Base-by-base conservation (phyloP, 2,329 filamentous ascomycete species). In the Nigrograna mackinnonii region DNA sequence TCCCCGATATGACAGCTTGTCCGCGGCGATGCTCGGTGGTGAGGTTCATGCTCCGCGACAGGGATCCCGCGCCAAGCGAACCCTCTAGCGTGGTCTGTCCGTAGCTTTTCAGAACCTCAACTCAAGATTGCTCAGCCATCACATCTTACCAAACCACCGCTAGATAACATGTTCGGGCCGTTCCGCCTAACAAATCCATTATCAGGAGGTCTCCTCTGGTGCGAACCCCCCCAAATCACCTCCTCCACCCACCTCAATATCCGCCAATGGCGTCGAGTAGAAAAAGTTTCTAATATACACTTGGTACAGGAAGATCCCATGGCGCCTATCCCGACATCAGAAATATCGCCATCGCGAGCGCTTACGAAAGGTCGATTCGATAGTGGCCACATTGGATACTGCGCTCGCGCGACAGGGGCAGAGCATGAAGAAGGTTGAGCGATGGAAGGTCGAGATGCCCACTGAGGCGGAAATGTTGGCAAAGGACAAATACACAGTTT, bases 391-490 rank as follows among this genome's bases (percentile, higher is more conserved):
- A 13, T 73, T 99, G 50, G 88, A 90, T 63, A 80, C 76, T 33
- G 91, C 92, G 14, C 80, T 97, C 40, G 78, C 82, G 39, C 87
- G 85, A 69, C 78, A 87, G 30, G 66, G 87, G 62, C 81, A 84
- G 46, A 80, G 84, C 35, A 77, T 81, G 41, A 90, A 90, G 73
- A 79, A 89, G 40, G 78, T 99, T 45, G 87, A 95, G 69, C 76
- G 85, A 64, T 99, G 94, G 94, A 96, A 94, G 78, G 79, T 80
- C 26, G 90, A 96, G 72, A 99, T 99, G 94, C 94, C 94, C 17
- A 87, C 84, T 19, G 94, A 99, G 79, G 80, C 84, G 62, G 91
- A 97, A 78, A 99, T 99, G 94, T 68, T 95, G 68, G 87, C 94
- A 35, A 87, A 83, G 72, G 94, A 99, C 75, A 99, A 99, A 75